A percentile compares a stretch with the other conserved stretches of the same genome.
Conservation (phyloP, 2,329 filamentous ascomycete genomes). For the Tolypocladium tropicale region DNA sequence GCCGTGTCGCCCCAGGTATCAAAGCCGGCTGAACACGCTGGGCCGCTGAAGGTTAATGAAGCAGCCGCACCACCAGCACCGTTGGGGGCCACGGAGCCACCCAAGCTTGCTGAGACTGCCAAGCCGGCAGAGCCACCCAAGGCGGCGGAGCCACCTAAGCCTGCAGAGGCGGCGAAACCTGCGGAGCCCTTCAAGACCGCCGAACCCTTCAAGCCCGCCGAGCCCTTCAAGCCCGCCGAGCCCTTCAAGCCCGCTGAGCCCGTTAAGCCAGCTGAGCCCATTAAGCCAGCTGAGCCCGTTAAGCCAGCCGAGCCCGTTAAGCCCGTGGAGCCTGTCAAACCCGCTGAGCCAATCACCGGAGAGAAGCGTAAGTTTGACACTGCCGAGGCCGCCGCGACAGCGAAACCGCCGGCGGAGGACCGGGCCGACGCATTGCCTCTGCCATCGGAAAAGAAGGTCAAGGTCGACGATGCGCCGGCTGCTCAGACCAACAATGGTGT, state of each 20-base stretch:
- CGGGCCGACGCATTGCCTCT: background rate
- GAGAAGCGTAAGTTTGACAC: constrained; percentile 32
- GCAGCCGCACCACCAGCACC: background rate
- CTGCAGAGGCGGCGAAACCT: background rate
- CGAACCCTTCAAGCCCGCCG: background rate
- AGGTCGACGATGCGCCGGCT: constrained; percentile 20
- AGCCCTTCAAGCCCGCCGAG: background rate
- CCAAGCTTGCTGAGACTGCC: background rate
- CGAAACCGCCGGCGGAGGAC: background rate
- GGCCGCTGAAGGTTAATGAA: background rate
- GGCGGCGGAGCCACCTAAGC: background rate
- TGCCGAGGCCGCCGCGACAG: constrained; percentile 2
- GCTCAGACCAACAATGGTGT: constrained; percentile 10
- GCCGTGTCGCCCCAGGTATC: background rate
- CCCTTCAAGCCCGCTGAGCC: background rate
- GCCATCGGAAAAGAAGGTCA: constrained; percentile 29
- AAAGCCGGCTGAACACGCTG: background rate
- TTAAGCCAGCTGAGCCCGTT: background rate
- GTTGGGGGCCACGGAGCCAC: background rate
- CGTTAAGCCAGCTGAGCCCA: background rate
- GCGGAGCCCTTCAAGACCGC: background rate
- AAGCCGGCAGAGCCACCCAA: background rate
- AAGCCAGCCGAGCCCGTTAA: background rate
- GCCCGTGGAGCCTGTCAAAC: background rate
- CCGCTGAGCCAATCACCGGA: constrained; percentile 3